Conservation (phyloP, 1,284 basidiomycete species). For the Cutaneotrichosporon spelunceum region DNA sequence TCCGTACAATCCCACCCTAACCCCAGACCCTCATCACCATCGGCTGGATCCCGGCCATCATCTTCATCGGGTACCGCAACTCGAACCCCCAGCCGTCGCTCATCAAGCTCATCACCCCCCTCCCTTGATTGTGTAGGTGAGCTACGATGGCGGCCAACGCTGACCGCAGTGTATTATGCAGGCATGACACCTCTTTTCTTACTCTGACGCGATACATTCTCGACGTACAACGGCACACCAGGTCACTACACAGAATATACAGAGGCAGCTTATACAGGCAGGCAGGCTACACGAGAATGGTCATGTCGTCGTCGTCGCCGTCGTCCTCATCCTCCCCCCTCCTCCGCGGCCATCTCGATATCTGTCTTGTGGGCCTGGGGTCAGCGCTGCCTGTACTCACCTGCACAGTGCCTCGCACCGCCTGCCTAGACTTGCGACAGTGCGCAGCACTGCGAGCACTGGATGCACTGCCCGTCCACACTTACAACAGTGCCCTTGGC, state of each 20-base stretch:
- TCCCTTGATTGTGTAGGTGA: constrained; percentile 60
- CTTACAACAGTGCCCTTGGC: neutral
- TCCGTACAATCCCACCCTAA: constrained; percentile 4
- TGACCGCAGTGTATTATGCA: constrained; percentile 22
- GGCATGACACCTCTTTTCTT: constrained; percentile 12
- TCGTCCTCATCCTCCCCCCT: constrained; percentile 8
- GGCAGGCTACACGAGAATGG: neutral
- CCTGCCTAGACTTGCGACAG: too few species aligned
- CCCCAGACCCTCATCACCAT: constrained; percentile 78
- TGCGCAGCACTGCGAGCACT: too few species aligned
- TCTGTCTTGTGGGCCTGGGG: neutral
- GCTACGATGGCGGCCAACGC: neutral
- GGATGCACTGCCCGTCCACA: neutral
- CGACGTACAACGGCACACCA: neutral
- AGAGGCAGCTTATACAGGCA: neutral
- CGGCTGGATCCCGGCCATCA: constrained; percentile 89
- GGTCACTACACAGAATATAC: neutral
- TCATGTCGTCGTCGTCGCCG: constrained; percentile 1
- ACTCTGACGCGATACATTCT: neutral
- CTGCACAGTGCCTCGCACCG: too few species aligned
- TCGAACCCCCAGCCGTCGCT: constrained; percentile 87
- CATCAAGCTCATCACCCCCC: constrained; percentile 88
- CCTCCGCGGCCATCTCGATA: neutral
- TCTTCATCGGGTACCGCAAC: constrained; percentile 84
- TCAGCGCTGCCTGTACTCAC: neutral